Conservation (phyloP, 2,329 filamentous ascomycete genomes). For the Paraphaeosphaeria minitans region DNA sequence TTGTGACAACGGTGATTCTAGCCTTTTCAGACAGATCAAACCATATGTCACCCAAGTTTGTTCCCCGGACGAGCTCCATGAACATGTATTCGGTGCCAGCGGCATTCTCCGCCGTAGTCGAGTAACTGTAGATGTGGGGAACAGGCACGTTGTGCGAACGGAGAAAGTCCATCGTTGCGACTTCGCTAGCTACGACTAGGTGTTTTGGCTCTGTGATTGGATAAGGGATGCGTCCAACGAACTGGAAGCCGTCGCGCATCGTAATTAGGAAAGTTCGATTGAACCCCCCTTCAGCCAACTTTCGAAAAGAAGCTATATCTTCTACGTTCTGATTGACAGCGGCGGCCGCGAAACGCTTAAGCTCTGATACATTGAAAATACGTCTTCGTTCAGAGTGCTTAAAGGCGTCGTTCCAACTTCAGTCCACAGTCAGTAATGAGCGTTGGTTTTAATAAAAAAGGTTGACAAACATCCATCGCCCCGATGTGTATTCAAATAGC, state of each 20-base stretch:
- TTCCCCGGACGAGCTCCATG: conserved; percentile 45
- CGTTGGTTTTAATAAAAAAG: neutral
- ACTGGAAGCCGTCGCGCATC: conserved; percentile 32
- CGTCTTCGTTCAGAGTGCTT: conserved; percentile 25
- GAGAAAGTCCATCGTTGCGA: conserved; percentile 46
- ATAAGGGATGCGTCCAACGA: conserved; percentile 35
- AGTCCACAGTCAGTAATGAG: conserved; percentile 18
- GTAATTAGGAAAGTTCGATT: conserved; percentile 32
- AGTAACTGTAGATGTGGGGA: conserved; percentile 45
- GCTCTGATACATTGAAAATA: conserved; percentile 26
- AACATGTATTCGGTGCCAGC: conserved; percentile 49
- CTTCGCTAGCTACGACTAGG: conserved; percentile 45
- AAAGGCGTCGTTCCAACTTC: conserved; percentile 28
- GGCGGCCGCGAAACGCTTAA: conserved; percentile 35
- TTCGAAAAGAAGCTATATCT: conserved; percentile 30
- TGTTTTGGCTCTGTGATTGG: conserved; percentile 27
- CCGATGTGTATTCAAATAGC: conserved; percentile 31
- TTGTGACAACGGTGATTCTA: conserved; percentile 27
- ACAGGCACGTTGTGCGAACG: conserved; percentile 42
- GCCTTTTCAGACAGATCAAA: conserved; percentile 30
- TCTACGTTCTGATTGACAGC: conserved; percentile 25
- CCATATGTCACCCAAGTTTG: conserved; percentile 41
- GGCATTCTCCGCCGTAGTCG: conserved; percentile 41
- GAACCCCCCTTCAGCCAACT: conserved; percentile 33
- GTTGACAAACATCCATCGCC: conserved; percentile 29